phyloP scores from a whole-genome alignment of 164 flowering plant genomes.

The Vitis riparia region DNA sequence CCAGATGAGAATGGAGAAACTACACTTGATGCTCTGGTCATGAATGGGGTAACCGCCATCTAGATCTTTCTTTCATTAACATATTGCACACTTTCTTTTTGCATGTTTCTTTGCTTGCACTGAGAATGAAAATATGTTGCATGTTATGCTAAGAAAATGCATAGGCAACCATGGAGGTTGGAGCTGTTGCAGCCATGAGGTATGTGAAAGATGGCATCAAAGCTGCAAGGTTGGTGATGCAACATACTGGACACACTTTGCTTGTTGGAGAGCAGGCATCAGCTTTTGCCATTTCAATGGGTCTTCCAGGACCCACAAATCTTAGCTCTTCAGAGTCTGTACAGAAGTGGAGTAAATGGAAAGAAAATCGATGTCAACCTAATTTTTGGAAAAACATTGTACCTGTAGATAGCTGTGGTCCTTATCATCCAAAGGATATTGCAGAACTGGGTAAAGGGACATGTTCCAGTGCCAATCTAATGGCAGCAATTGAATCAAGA shows the following conservation, averaged over 20 bases:
- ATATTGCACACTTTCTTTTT: neutral
- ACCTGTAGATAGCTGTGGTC: conserved; percentile 72
- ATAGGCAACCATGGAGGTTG: conserved; percentile 96
- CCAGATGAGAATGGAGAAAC: conserved; percentile 99
- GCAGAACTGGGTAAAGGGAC: conserved; percentile 14
- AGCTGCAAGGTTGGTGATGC: conserved; percentile 92
- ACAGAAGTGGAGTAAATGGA: conserved; percentile 82
- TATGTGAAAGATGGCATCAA: conserved; percentile 82
- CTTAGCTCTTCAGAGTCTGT: conserved; percentile 84
- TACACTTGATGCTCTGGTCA: conserved; percentile 89
- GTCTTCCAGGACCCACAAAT: conserved; percentile 91
- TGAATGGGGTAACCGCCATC: conserved; percentile 77
- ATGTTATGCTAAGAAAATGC: conserved; percentile 46
- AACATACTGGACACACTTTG: conserved; percentile 79
- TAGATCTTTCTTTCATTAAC: neutral
- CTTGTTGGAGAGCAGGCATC: conserved; percentile 95
- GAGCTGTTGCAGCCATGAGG: conserved; percentile 97
- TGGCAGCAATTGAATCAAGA: conserved; percentile 23
- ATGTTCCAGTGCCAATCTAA: conserved; percentile 30
- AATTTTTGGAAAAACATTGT: conserved; percentile 84
- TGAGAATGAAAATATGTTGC: conserved; percentile 13
- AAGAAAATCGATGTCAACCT: conserved; percentile 75
- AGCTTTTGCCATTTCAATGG: conserved; percentile 88
- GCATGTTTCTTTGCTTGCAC: neutral
- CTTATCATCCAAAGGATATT: conserved; percentile 50